These are phyloP conservation scores for Pseudocercospora ulei DNA, from an alignment of 2,329 filamentous ascomycete species.

Conservation along the genomic window DNA sequence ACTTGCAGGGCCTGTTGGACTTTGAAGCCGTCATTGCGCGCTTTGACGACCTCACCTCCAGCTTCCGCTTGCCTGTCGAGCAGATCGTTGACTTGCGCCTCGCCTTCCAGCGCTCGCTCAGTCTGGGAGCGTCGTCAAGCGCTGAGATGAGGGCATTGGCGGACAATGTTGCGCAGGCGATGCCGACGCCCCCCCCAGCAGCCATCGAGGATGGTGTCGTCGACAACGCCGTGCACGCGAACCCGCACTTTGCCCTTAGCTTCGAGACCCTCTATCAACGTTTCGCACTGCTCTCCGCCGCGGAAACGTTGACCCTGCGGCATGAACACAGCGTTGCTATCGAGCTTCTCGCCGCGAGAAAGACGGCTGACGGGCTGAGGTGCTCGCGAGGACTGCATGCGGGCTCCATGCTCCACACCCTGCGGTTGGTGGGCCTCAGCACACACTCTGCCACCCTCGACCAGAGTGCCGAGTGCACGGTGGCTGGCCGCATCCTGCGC, in stretches of 20 bases:
- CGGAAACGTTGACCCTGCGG: neutral
- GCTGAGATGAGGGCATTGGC: conserved; percentile 20
- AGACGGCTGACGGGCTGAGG: conserved; percentile 7
- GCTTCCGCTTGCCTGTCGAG: conserved; percentile 24
- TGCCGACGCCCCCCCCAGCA: conserved; percentile 10
- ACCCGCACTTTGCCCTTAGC: conserved; percentile 40
- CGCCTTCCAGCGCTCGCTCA: conserved; percentile 24
- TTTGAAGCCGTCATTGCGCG: conserved; percentile 41
- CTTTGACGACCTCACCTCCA: conserved; percentile 35
- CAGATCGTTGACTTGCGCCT: conserved; percentile 25
- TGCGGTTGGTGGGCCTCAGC: conserved; percentile 14
- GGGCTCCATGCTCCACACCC: neutral
- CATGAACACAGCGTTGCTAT: conserved; percentile 10
- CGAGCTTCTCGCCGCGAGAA: conserved; percentile 18
- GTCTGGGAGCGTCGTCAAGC: conserved; percentile 12
- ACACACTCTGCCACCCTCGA: neutral
- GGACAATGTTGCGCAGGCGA: conserved; percentile 16
- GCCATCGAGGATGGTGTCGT: conserved; percentile 9
- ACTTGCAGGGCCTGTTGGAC: conserved; percentile 36
- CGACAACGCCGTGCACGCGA: conserved; percentile 10
- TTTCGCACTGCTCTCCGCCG: conserved; percentile 15
- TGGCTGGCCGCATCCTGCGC: conserved; percentile 7
- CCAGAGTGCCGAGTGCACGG: too few species aligned
- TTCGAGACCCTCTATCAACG: conserved; percentile 42
- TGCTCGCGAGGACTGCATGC: neutral